phyloP scores from a whole-genome alignment of 257 asterid genomes.

The Linaria vulgaris region DNA sequence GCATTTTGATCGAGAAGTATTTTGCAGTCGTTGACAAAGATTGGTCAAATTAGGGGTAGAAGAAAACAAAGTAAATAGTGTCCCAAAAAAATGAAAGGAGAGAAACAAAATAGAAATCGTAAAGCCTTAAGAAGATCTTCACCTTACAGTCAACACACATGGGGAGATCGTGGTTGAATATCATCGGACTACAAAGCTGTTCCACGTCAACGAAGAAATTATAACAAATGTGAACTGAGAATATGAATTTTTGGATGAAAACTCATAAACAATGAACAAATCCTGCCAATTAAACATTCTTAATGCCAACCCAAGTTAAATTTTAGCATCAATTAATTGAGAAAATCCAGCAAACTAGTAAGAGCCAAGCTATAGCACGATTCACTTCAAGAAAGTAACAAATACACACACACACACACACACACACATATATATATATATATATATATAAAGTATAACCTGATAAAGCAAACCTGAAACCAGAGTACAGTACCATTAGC shows the following conservation, averaged over 20 bases:
- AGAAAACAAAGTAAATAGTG: constrained; percentile 13
- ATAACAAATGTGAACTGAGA: constrained; percentile 13
- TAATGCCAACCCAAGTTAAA: neutral
- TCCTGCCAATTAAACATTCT: constrained; percentile 9
- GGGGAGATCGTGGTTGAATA: constrained; percentile 93
- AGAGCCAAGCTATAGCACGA: constrained; percentile 7
- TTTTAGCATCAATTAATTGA: neutral
- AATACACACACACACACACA: too few relatives aligned
- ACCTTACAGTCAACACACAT: constrained; percentile 79
- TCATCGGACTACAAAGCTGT: constrained; percentile 91
- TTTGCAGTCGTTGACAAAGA: constrained; percentile 1
- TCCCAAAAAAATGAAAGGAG: neutral
- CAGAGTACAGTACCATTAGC: constrained; percentile 81
- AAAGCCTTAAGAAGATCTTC: constrained; percentile 28
- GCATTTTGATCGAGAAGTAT: constrained; percentile 7
- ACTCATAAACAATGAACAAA: neutral
- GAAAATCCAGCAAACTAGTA: neutral
- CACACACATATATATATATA: too few relatives aligned
- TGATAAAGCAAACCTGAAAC: constrained; percentile 97
- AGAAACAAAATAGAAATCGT: constrained; percentile 8
- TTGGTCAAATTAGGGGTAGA: neutral
- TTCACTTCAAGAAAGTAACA: neutral
- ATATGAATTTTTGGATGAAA: neutral
- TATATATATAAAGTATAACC: constrained; percentile 62
- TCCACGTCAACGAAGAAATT: constrained; percentile 40